Conservation (phyloP, 495 filamentous ascomycete genomes). For the Ramalina peruviana region DNA sequence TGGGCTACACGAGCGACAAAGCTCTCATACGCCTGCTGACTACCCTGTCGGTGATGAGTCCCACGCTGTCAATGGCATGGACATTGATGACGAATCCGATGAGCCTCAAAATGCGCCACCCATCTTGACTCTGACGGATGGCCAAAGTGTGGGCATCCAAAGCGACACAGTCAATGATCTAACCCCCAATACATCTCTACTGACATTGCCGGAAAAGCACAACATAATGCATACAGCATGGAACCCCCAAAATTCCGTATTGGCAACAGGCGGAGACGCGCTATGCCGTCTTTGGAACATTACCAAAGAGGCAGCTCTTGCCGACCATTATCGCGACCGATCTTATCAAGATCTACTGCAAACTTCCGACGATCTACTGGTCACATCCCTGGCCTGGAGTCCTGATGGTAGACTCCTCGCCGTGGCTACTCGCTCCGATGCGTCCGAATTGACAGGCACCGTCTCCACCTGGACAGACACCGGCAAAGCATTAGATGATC, state of each 20-base stretch:
- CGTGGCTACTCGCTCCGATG: slow-evolving; percentile 49
- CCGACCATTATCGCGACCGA: slow-evolving; percentile 27
- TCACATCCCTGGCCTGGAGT: slow-evolving; percentile 61
- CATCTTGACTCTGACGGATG: slow-evolving; percentile 46
- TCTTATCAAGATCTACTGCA: slow-evolving; percentile 13
- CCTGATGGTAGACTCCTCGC: slow-evolving; percentile 51
- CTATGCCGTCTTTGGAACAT: slow-evolving; percentile 72
- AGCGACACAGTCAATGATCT: slow-evolving; percentile 52
- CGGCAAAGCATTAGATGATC: slow-evolving; percentile 38
- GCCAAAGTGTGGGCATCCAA: slow-evolving; percentile 58
- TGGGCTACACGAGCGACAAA: slow-evolving; percentile 11
- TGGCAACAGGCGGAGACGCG: slow-evolving; percentile 63
- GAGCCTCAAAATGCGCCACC: slow-evolving; percentile 32
- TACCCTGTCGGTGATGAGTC: slow-evolving; percentile 20
- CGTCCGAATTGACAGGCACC: slow-evolving; percentile 33
- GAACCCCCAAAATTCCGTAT: slow-evolving; percentile 60
- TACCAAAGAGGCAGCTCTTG: slow-evolving; percentile 24
- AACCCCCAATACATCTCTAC: slow-evolving; percentile 47
- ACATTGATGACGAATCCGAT: slow-evolving; percentile 36
- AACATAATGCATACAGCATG: slow-evolving; percentile 59
- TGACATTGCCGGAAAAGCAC: slow-evolving; percentile 45
- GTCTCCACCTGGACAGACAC: slow-evolving; percentile 54
- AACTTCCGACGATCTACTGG: slow-evolving; percentile 27
- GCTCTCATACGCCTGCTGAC: slow-evolving; percentile 32
- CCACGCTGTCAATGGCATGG: slow-evolving; percentile 35